Evolutionary conservation across 2,329 filamentous ascomycete genomes (phyloP), one percentile per base, ranked within the genome.

Genomic region (Proliferodiscus dingleyae): DNA sequence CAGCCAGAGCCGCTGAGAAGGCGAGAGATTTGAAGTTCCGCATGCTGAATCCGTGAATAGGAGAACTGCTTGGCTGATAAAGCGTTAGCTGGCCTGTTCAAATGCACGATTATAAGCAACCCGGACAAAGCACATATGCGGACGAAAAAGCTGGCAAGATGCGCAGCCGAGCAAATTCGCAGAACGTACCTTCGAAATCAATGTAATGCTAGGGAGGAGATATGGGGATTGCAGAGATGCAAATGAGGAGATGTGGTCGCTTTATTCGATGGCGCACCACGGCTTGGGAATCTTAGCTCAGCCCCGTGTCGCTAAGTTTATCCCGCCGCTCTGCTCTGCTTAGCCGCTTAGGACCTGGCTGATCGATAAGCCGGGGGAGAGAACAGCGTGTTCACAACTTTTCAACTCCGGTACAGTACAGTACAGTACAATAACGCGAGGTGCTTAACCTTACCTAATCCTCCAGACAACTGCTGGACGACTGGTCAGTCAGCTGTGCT

Each of bases 1-100:
- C 74, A 50, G 77, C 74, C 41, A 56, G 48, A 19, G 53, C 50
- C 43, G 62, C 53, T 53, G 59, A 57, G 5, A 62, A 43, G 43
- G 62, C 61, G 38, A 65, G 43, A 49, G 58, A 54, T 41, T 49
- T 48, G 53, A 63, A 62, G 40, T 54, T 56, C 39, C 58, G 58
- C 63, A 65, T 65, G 13, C 53, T 52, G 53, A 48, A 4, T 11
- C 38, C 44, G 38, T 33, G 15, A 22, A 34, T 37, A 19, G 24
- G 38, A 41, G 24, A 40, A 44, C 24, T 41, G 49, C 34, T 46
- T 54, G 11, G 39, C 5, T 42, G 46, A 43, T 40, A 43, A 45
- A 28, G 36, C 32, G 46, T 43, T 29, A 37, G 40, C 15, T 37
- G 37, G 38, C 15, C 40, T 16, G 24, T 37, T 24, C 41, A 13